Conservation (phyloP, 1,284 basidiomycete genomes). For the Trichosporon faecale region DNA sequence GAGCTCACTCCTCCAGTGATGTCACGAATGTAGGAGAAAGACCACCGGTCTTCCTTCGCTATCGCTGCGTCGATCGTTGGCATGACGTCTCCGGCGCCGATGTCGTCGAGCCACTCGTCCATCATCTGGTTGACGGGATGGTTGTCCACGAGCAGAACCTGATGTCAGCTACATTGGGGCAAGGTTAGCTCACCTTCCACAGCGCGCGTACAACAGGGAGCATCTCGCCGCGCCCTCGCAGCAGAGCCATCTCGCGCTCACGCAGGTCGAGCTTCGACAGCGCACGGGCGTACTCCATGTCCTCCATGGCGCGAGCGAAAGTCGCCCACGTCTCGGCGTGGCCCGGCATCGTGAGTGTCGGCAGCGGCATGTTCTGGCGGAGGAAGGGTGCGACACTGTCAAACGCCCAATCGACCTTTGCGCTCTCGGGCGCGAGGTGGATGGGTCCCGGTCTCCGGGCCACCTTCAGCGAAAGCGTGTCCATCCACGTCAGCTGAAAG, state of each 20-base stretch:
- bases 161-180: neutral
- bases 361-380: slow-evolving; percentile 70
- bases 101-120: slow-evolving; percentile 25
- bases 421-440: neutral
- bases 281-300: slow-evolving; percentile 4
- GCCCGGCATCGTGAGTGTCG: slow-evolving; percentile 59
- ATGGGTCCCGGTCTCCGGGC: neutral
- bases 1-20: slow-evolving; percentile 34
- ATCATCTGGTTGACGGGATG: slow-evolving; percentile 19
- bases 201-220: slow-evolving; percentile 26
- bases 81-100: slow-evolving; percentile 15
- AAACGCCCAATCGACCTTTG: slow-evolving; percentile 44
- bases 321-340: slow-evolving; percentile 59
- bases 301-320: slow-evolving; percentile 43
- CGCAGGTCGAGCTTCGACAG: neutral
- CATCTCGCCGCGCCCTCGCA: slow-evolving; percentile 9
- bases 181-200: slow-evolving; percentile 21
- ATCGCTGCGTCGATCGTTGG: slow-evolving; percentile 16
- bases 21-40: slow-evolving; percentile 30
- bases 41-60: slow-evolving; percentile 10
- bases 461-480: slow-evolving; percentile 1
- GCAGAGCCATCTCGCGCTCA: slow-evolving; percentile 9
- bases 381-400: slow-evolving; percentile 63
- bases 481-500: neutral
- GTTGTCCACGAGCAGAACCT: slow-evolving; percentile 14